A percentile compares a stretch with the other conserved stretches of the same genome.
Evolutionary conservation across 768 basidiomycete genomes (phyloP).

Genomic region (Russula abietina): DNA sequence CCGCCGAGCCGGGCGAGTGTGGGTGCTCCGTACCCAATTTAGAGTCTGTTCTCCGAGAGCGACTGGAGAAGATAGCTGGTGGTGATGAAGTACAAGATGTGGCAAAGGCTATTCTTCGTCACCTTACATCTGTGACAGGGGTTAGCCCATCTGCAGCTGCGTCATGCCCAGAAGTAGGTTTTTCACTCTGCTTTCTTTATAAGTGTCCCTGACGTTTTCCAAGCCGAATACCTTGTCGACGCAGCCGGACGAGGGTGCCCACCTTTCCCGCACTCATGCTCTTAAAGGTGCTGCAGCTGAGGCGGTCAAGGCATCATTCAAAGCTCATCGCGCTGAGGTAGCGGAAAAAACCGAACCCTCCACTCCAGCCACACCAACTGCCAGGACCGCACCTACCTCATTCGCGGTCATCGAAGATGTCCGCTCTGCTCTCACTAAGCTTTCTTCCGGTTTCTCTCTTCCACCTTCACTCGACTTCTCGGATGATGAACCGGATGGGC

Average conservation of each 20-base stretch:
- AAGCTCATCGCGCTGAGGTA: constrained; percentile 17
- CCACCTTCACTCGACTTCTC: constrained; percentile 16
- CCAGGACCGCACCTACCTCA: background rate
- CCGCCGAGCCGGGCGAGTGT: background rate
- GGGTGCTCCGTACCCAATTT: background rate
- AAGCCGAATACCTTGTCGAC: background rate
- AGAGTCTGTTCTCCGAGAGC: constrained; percentile 4
- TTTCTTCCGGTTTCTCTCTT: constrained; percentile 16
- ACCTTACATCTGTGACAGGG: background rate
- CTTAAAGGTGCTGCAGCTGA: constrained; percentile 17
- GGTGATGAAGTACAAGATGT: constrained; percentile 14
- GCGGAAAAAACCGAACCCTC: background rate
- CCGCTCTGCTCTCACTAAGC: background rate
- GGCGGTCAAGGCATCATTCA: constrained; percentile 12
- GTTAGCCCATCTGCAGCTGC: background rate
- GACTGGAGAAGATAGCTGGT: background rate
- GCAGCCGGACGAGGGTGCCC: background rate
- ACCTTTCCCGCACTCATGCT: constrained; percentile 15
- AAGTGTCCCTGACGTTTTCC: no score
- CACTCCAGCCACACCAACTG: background rate
- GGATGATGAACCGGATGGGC: constrained; percentile 27
- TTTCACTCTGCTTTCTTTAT: no score
- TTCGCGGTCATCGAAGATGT: constrained; percentile 13
- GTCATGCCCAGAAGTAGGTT: background rate
- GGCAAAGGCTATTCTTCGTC: constrained; percentile 2